These are phyloP conservation scores for Lachnellula cervina DNA, from an alignment of 2,329 filamentous ascomycete species.

Conservation along the genomic window DNA sequence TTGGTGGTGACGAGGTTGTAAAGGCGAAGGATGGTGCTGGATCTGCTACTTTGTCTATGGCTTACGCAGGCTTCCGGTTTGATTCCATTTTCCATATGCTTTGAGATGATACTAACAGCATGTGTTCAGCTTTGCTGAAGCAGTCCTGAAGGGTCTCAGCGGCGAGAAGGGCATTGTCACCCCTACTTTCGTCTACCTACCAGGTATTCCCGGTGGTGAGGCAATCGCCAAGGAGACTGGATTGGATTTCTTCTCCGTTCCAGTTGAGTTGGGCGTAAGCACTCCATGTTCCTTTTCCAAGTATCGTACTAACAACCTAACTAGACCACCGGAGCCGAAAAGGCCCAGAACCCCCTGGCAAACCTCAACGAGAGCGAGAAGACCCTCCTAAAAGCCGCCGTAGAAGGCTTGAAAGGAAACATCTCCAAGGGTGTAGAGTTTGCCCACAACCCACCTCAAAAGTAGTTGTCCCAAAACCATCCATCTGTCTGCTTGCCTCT, in stretches of 20 bases:
- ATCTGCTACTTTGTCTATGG: constrained; percentile 90
- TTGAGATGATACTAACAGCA: constrained; percentile 8
- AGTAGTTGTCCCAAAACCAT: constrained; percentile 54
- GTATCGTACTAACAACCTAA: constrained; percentile 28
- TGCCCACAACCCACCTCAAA: constrained; percentile 79
- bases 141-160: constrained; percentile 86
- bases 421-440: constrained; percentile 93
- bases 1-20: constrained; percentile 95
- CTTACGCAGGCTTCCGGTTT: constrained; percentile 88
- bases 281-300: not conserved
- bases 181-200: constrained; percentile 93
- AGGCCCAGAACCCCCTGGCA: constrained; percentile 74
- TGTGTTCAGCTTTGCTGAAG: constrained; percentile 74
- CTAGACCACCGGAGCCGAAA: constrained; percentile 78
- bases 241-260: constrained; percentile 91
- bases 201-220: constrained; percentile 81
- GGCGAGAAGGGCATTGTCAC: constrained; percentile 92
- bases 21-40: constrained; percentile 90
- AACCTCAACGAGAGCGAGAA: constrained; percentile 82
- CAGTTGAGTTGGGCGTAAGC: constrained; percentile 89
- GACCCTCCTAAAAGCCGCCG: constrained; percentile 71
- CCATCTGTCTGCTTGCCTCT: constrained; percentile 20
- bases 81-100: constrained; percentile 20
- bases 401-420: constrained; percentile 81
- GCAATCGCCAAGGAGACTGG: constrained; percentile 80